phyloP scores from a whole-genome alignment of 2,329 filamentous ascomycete genomes.

The Hymenoscyphus linearis region DNA sequence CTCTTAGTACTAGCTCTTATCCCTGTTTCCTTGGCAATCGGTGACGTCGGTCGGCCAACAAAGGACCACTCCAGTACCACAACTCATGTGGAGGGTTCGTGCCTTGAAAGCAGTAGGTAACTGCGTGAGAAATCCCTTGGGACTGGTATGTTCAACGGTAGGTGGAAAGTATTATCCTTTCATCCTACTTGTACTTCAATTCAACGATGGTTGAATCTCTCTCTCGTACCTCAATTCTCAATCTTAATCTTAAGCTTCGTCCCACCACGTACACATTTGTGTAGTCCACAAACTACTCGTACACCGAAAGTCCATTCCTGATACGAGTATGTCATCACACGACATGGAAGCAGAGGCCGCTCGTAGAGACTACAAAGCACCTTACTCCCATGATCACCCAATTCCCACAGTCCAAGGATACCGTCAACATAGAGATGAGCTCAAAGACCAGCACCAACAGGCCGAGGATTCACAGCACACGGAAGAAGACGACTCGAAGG shows the following conservation, averaged over 20 bases:
- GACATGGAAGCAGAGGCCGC: conserved; percentile 23
- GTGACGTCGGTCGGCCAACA: background rate
- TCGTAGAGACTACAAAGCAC: conserved; percentile 23
- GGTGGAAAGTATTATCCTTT: background rate
- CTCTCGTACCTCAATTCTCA: background rate
- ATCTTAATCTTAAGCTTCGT: background rate
- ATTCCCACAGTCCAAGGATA: conserved; percentile 26
- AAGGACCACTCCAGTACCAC: background rate
- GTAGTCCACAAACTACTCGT: background rate
- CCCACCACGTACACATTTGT: background rate
- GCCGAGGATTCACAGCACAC: conserved; percentile 24
- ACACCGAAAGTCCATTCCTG: background rate
- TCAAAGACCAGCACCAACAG: conserved; percentile 17
- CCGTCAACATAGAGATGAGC: conserved; percentile 21
- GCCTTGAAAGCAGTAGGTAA: background rate
- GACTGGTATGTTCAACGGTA: background rate
- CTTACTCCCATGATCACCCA: conserved; percentile 23
- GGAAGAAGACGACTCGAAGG: conserved; percentile 23
- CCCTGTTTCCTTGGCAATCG: background rate
- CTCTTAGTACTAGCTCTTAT: background rate
- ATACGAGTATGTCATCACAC: conserved; percentile 10
- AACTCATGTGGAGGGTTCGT: background rate
- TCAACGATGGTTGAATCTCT: background rate
- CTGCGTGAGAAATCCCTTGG: background rate
- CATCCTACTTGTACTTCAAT: background rate